Base-by-base conservation (phyloP, 2,329 filamentous ascomycete species). In the Aspergillus amoenus region DNA sequence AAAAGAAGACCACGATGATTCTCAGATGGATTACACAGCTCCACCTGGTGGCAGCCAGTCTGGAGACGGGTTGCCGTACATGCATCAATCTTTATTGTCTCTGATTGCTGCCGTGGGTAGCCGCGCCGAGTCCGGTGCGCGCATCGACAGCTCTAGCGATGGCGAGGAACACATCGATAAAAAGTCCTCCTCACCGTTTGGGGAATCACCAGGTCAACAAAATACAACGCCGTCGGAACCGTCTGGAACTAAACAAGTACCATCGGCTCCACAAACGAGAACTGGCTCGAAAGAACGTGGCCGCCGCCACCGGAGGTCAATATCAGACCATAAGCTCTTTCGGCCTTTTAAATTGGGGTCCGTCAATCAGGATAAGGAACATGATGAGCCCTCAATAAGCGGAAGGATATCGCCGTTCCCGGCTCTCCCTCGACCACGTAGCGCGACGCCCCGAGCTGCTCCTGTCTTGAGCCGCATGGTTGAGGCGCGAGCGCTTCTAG, bases 11-110 rank as follows among this genome's bases (percentile, higher is more conserved):
- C 81, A 83, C 59, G 84, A 87, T 72, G 84, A 87, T 72, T 81
- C 79, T 5, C 78, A 87, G 17, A 81, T 85, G 40, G 85, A 87
- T 69, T 82, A 83, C 59, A 84, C 83, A 13, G 83, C 83, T 50
- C 80, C 82, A 2, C 81, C 79, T n/a, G 67, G 63, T 34, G 68
- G 65, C 41, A 62, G 62, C 52, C 65, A 64, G 13, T 73, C 73
- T n/a, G 67, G 70, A 37, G 75, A 75, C 56, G 71, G 76, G 52
- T 76, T 78, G 47, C 76, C 81, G 59, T 91, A 92, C 68, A 91
- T 96, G 87, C 94, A 96, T 74, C 93, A 96, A 79, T 95, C 91
- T 63, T 88, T 97, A 55, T 96, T 97, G 73, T 92, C 91, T 53
- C 85, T 97, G 76, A 93, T 97, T 64, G 90, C 93, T 6, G 91